A percentile compares a stretch with the other conserved stretches of the same genome.
Conservation (phyloP, 768 basidiomycete species). For the Lentinula lateritia region DNA sequence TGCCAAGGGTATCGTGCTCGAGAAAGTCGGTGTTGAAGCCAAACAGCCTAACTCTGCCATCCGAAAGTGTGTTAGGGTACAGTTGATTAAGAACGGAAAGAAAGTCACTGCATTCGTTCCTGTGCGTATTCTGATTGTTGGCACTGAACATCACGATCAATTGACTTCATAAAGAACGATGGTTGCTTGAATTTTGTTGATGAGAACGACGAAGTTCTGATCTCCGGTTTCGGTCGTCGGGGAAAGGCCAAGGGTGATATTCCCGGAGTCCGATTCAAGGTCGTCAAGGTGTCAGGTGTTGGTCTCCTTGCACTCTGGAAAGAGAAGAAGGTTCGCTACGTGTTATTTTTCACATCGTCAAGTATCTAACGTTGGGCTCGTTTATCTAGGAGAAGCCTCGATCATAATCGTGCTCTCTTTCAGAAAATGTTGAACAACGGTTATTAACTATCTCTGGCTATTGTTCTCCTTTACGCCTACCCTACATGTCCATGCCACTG, state of each 20-base stretch:
- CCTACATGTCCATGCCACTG: slow-evolving; percentile 21
- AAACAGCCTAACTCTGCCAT: slow-evolving; percentile 99
- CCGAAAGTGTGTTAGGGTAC: slow-evolving; percentile 99
- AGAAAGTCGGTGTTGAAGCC: slow-evolving; percentile 99
- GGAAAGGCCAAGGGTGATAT: slow-evolving; percentile 99
- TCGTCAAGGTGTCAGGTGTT: slow-evolving; percentile 99
- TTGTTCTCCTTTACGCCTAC: slow-evolving; percentile 3
- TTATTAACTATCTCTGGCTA: neutral
- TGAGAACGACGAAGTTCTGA: slow-evolving; percentile 99
- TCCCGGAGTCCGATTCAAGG: slow-evolving; percentile 99
- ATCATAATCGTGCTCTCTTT: slow-evolving; percentile 30
- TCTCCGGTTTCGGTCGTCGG: slow-evolving; percentile 99
- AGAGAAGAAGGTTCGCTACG: slow-evolving; percentile 84
- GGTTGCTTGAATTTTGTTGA: slow-evolving; percentile 98
- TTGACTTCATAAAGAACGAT: slow-evolving; percentile 58
- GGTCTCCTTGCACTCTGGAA: slow-evolving; percentile 98
- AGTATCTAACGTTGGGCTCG: neutral
- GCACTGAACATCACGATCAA: neutral
- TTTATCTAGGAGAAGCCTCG: slow-evolving; percentile 66
- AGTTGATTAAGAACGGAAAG: slow-evolving; percentile 99
- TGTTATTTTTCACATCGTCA: slow-evolving; percentile 7
- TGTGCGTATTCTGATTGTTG: slow-evolving; percentile 39
- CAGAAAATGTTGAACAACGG: neutral
- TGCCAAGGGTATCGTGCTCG: slow-evolving; percentile 99
- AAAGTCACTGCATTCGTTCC: slow-evolving; percentile 99